Evolutionary conservation across 139 green algal genomes (phyloP).

Genomic region (Chlamydomonas asymmetrica): DNA sequence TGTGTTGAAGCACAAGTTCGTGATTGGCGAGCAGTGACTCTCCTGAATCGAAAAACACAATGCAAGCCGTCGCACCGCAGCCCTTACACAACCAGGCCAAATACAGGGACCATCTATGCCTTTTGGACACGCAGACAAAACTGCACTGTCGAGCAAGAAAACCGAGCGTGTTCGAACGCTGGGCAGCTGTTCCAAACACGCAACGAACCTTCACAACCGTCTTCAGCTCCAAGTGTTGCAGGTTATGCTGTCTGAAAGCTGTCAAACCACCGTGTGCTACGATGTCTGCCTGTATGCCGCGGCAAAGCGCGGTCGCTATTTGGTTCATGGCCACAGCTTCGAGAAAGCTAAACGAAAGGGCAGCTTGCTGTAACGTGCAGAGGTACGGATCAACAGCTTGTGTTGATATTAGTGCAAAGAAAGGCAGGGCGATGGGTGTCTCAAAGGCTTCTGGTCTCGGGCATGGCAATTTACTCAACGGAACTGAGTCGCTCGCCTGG

Average conservation of each 20-base stretch:
- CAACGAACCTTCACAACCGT: conserved; percentile 22
- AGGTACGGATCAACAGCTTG: background rate
- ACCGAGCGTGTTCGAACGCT: background rate
- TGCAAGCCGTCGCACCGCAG: too few relatives aligned
- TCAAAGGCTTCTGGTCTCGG: background rate
- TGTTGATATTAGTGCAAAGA: background rate
- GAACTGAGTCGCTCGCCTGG: too few relatives aligned
- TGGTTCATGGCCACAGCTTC: background rate
- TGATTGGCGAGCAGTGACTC: conserved; percentile 52
- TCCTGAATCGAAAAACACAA: conserved; percentile 45
- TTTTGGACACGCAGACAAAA: background rate
- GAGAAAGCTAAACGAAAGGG: background rate
- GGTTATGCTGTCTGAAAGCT: conserved; percentile 18
- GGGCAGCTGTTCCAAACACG: background rate
- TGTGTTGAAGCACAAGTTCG: conserved; percentile 48
- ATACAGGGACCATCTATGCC: background rate
- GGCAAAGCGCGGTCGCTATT: conserved; percentile 9
- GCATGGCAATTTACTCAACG: too few relatives aligned
- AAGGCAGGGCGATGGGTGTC: background rate
- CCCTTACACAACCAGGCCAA: background rate
- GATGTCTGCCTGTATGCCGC: background rate
- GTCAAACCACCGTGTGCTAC: background rate
- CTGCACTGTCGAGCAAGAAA: background rate
- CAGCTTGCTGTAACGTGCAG: too few relatives aligned
- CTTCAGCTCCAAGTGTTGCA: conserved; percentile 10